Evolutionary conservation across 2,329 filamentous ascomycete genomes (phyloP).

Genomic region (Ascochyta pisi): DNA sequence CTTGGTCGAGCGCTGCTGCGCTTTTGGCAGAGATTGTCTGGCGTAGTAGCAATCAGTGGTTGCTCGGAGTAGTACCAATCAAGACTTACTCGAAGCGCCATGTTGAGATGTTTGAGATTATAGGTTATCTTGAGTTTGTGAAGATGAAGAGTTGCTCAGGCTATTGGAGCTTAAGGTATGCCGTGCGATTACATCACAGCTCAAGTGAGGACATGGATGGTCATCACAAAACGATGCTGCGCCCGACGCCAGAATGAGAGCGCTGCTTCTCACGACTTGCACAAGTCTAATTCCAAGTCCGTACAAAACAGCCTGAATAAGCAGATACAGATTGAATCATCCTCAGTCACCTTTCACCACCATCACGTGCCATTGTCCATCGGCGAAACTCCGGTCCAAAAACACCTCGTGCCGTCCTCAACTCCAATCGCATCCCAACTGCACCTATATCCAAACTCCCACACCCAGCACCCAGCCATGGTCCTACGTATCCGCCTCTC

Average conservation of each 20-base stretch:
- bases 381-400: constrained; percentile 28
- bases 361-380: constrained; percentile 20
- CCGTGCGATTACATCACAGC: constrained; percentile 20
- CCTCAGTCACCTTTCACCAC: not conserved
- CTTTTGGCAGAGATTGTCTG: constrained; percentile 88
- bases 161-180: not conserved
- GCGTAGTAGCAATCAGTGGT: not conserved
- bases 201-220: not conserved
- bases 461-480: constrained; percentile 60
- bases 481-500: constrained; percentile 93
- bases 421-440: not conserved
- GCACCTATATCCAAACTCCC: not conserved
- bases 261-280: not conserved
- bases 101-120: constrained; percentile 1
- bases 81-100: constrained; percentile 26
- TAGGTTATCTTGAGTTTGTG: not conserved
- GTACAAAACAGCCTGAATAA: too few species aligned
- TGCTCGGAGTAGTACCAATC: not conserved
- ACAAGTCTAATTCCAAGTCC: not conserved
- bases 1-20: constrained; percentile 86
- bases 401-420: constrained; percentile 7
- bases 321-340: too few species aligned
- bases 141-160: not conserved
- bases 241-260: not conserved
- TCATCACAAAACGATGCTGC: not conserved